Conservation (phyloP, 2,329 filamentous ascomycete genomes). For the Macroventuria anomochaeta region DNA sequence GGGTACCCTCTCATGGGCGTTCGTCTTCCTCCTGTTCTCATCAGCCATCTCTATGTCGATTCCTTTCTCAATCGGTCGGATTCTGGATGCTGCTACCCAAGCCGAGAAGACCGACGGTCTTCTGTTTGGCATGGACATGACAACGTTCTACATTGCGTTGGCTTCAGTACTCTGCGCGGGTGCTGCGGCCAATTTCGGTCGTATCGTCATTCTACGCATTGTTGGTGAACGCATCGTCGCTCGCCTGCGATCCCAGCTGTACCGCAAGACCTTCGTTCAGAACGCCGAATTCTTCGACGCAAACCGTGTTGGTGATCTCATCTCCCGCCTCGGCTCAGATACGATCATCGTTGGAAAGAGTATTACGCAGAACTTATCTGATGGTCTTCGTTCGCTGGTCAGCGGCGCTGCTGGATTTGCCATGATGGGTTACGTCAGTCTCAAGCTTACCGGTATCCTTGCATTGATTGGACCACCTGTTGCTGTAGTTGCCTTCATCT, state of each 20-base stretch:
- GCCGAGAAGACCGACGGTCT: constrained; percentile 66
- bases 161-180: constrained; percentile 77
- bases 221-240: constrained; percentile 95
- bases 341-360: constrained; percentile 98
- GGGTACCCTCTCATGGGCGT: constrained; percentile 78
- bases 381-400: constrained; percentile 89
- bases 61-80: constrained; percentile 94
- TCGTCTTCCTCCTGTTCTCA: constrained; percentile 84
- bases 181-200: constrained; percentile 88
- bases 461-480: constrained; percentile 89
- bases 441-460: constrained; percentile 86
- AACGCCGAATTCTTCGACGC: constrained; percentile 99
- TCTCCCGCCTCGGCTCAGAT: constrained; percentile 93
- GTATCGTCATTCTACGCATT: constrained; percentile 90
- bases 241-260: constrained; percentile 85
- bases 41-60: constrained; percentile 95
- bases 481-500: constrained; percentile 88
- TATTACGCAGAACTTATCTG: constrained; percentile 96
- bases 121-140: constrained; percentile 83
- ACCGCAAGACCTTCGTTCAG: constrained; percentile 91
- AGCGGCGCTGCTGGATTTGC: constrained; percentile 88
- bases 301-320: constrained; percentile 93
- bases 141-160: constrained; percentile 86
- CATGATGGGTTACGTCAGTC: constrained; percentile 95
- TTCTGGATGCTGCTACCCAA: constrained; percentile 88